A percentile compares a stretch with the other conserved stretches of the same genome.
Conservation (phyloP, 2,329 filamentous ascomycete species). For the Sporothrix dimorphospora region DNA sequence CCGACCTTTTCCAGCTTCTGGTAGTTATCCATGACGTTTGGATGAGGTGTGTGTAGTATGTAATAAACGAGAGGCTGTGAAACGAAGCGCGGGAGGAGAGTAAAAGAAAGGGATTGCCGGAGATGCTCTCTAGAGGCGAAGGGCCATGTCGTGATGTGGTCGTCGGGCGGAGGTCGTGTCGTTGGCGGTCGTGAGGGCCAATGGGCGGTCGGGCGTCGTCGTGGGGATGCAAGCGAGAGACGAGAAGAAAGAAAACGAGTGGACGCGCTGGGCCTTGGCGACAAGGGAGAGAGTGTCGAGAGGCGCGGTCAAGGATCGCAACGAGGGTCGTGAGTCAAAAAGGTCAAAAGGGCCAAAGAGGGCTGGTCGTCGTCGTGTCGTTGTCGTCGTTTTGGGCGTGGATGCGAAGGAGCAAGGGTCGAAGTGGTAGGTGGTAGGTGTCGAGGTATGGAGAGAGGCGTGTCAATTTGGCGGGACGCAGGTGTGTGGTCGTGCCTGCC, state of each 20-base stretch:
- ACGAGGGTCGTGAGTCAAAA: not conserved
- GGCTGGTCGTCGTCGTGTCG: slow-evolving; percentile 22
- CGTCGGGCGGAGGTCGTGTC: not conserved
- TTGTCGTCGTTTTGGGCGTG: slow-evolving; percentile 24
- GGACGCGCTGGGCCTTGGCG: slow-evolving; percentile 15
- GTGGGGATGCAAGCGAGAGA: not conserved
- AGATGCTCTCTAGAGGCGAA: slow-evolving; percentile 10
- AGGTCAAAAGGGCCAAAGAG: not conserved
- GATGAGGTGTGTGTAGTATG: not conserved
- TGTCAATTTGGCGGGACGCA: not conserved
- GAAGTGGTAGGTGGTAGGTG: not conserved
- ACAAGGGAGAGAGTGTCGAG: slow-evolving; percentile 13
- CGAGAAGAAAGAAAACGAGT: not conserved
- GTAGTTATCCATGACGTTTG: slow-evolving; percentile 76
- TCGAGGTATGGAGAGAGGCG: no score
- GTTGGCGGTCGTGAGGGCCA: not conserved
- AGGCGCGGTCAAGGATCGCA: slow-evolving; percentile 1
- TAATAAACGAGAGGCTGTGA: not conserved
- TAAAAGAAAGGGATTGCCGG: not conserved
- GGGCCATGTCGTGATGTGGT: not conserved
- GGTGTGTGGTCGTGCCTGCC: not conserved
- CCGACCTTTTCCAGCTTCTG: slow-evolving; percentile 92
- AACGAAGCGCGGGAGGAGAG: not conserved
- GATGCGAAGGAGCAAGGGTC: slow-evolving; percentile 19
- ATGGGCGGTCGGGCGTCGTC: not conserved